Evolutionary conservation across 352 stramenopile genomes (phyloP).

Genomic region (Phytophthora citricola): DNA sequence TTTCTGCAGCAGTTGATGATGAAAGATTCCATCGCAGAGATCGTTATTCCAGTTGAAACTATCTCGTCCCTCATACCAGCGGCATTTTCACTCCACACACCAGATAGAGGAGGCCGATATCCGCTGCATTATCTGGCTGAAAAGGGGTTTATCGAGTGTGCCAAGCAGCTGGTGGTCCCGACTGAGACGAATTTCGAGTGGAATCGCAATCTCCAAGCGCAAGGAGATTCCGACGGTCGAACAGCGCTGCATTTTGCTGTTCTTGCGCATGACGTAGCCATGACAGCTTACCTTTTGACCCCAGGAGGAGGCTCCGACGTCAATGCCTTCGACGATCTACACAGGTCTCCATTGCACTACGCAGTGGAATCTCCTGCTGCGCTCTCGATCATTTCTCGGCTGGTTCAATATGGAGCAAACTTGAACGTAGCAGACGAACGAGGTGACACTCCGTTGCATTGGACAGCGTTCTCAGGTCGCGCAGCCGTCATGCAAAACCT

Average conservation of each 20-base stretch:
- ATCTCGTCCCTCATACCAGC: not conserved
- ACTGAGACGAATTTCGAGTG: constrained; percentile 20
- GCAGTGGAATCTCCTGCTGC: constrained; percentile 44
- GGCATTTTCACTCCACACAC: constrained; percentile 31
- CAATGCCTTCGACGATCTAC: constrained; percentile 41
- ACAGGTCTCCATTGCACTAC: constrained; percentile 48
- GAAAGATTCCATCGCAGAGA: constrained; percentile 21
- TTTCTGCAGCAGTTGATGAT: constrained; percentile 46
- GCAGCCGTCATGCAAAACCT: constrained; percentile 43
- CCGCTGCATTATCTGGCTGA: constrained; percentile 56
- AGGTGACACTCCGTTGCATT: constrained; percentile 77
- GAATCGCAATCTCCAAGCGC: constrained; percentile 33
- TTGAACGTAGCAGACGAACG: constrained; percentile 63
- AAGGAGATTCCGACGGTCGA: constrained; percentile 35
- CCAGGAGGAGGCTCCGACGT: constrained; percentile 18
- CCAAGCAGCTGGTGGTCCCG: constrained; percentile 46
- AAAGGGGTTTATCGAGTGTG: constrained; percentile 62
- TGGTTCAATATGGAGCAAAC: constrained; percentile 42
- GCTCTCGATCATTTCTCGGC: constrained; percentile 23
- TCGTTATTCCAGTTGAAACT: constrained; percentile 4
- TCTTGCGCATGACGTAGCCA: constrained; percentile 36
- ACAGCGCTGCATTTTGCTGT: constrained; percentile 56
- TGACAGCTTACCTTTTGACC: constrained; percentile 42
- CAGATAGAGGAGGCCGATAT: constrained; percentile 38
- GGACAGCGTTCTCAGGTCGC: constrained; percentile 61